A percentile compares a stretch with the other conserved stretches of the same genome.
phyloP scores from a whole-genome alignment of 495 filamentous ascomycete species.

The Aspergillus sclerotioniger region DNA sequence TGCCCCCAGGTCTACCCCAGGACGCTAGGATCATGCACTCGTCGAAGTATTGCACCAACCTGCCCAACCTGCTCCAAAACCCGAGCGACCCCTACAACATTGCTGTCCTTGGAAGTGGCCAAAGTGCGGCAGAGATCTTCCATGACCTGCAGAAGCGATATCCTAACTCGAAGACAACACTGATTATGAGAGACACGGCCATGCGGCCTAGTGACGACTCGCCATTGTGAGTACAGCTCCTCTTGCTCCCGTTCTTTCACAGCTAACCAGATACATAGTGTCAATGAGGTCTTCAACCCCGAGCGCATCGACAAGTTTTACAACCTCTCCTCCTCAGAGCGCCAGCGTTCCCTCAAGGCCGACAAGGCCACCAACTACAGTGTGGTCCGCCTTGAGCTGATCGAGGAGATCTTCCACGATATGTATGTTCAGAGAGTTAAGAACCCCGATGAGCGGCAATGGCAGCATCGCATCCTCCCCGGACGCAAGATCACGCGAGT shows the following conservation, averaged over 20 bases:
- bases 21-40: slow-evolving; percentile 79
- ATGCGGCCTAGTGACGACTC: slow-evolving; percentile 91
- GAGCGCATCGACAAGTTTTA: slow-evolving; percentile 73
- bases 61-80: slow-evolving; percentile 61
- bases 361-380: slow-evolving; percentile 88
- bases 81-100: slow-evolving; percentile 60
- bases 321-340: slow-evolving; percentile 57
- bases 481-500: slow-evolving; percentile 60
- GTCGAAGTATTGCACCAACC: slow-evolving; percentile 71
- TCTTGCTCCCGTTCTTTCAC: neutral
- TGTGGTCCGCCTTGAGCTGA: slow-evolving; percentile 81
- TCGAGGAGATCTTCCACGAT: slow-evolving; percentile 80
- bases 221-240: slow-evolving; percentile 70
- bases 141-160: slow-evolving; percentile 80
- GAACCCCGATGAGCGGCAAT: slow-evolving; percentile 64
- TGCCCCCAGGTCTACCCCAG: slow-evolving; percentile 66
- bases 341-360: slow-evolving; percentile 57
- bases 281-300: slow-evolving; percentile 96
- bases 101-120: slow-evolving; percentile 82
- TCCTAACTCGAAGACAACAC: slow-evolving; percentile 69
- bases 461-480: slow-evolving; percentile 77
- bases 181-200: slow-evolving; percentile 77
- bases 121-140: slow-evolving; percentile 95
- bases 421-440: slow-evolving; percentile 81
- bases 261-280: slow-evolving; percentile 48